Percentiles rank a stretch among this genome's conserved stretches.
These are phyloP conservation scores for Cerrena zonata DNA, from an alignment of 1,284 basidiomycete genomes.

Conservation along the genomic window DNA sequence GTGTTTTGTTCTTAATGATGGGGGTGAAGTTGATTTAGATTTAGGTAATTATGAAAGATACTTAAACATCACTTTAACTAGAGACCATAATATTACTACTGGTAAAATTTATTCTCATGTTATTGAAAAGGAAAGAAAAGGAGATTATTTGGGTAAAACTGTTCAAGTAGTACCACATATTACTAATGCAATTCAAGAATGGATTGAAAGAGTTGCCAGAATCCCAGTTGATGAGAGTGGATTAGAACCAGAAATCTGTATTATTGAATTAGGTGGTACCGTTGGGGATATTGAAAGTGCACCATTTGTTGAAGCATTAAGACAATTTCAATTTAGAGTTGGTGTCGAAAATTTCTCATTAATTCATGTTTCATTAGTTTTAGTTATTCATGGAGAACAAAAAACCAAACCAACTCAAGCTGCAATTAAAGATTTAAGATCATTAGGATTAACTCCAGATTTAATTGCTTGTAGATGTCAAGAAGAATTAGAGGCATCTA, in stretches of 20 bases:
- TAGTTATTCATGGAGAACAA: slow-evolving; percentile 96
- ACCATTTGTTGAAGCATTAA: slow-evolving; percentile 97
- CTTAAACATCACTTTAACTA: slow-evolving; percentile 87
- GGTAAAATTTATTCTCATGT: slow-evolving; percentile 97
- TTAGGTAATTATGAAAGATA: slow-evolving; percentile 98
- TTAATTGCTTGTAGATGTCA: slow-evolving; percentile 71
- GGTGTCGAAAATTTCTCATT: slow-evolving; percentile 96
- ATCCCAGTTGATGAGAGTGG: slow-evolving; percentile 92
- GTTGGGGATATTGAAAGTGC: slow-evolving; percentile 95
- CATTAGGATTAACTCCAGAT: slow-evolving; percentile 90
- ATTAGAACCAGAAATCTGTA: slow-evolving; percentile 92
- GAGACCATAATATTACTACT: slow-evolving; percentile 97
- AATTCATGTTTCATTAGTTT: slow-evolving; percentile 96
- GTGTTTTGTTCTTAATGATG: slow-evolving; percentile 97
- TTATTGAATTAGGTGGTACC: slow-evolving; percentile 94
- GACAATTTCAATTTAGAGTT: slow-evolving; percentile 98
- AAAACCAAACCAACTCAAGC: slow-evolving; percentile 99
- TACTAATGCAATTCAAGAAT: slow-evolving; percentile 96
- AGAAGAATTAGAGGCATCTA: slow-evolving; percentile 72
- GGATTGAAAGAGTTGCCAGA: slow-evolving; percentile 93
- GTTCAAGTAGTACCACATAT: slow-evolving; percentile 93
- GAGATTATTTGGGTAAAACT: slow-evolving; percentile 97
- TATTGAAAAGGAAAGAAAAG: slow-evolving; percentile 95
- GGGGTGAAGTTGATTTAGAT: slow-evolving; percentile 97
- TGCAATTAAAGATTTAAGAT: slow-evolving; percentile 91